A percentile compares a stretch with the other conserved stretches of the same genome.
Conservation (phyloP, 148 eudicot species). For the Rhododendron griersonianum region DNA sequence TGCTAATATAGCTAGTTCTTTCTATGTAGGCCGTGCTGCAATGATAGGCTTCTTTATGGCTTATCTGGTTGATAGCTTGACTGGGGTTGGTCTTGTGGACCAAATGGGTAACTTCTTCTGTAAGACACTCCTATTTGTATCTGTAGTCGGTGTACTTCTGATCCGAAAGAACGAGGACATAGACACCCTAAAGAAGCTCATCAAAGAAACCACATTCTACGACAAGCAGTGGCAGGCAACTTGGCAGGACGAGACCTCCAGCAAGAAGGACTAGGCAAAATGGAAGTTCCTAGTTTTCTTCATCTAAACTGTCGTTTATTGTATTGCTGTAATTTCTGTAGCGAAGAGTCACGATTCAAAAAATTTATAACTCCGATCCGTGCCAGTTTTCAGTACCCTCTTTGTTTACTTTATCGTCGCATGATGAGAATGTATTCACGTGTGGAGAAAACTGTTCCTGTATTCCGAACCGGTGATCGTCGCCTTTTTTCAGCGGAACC, state of each 20-base stretch:
- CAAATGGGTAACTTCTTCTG: constrained; percentile 98
- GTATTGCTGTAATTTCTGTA: neutral
- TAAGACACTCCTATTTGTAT: constrained; percentile 80
- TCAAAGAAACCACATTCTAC: constrained; percentile 88
- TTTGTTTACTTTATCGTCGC: neutral
- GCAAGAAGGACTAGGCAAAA: constrained; percentile 30
- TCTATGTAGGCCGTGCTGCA: constrained; percentile 82
- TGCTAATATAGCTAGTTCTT: neutral
- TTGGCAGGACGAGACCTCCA: constrained; percentile 67
- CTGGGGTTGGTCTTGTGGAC: constrained; percentile 90
- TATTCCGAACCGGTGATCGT: neutral
- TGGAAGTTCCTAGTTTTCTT: neutral
- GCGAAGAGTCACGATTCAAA: neutral
- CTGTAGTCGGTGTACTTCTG: constrained; percentile 79
- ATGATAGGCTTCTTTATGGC: constrained; percentile 99
- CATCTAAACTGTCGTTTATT: neutral
- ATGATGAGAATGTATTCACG: too few species aligned
- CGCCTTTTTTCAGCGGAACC: neutral
- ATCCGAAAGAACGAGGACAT: constrained; percentile 88
- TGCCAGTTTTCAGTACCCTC: neutral
- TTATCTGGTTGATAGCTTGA: constrained; percentile 95
- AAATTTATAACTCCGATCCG: neutral
- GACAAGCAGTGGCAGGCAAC: constrained; percentile 99
- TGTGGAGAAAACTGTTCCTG: neutral
- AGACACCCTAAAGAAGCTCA: constrained; percentile 70